Percentiles rank a stretch among this genome's conserved stretches.
These are phyloP conservation scores for Endotrypanum monterogeii DNA, from an alignment of 208 protist species.

Conservation along the genomic window DNA sequence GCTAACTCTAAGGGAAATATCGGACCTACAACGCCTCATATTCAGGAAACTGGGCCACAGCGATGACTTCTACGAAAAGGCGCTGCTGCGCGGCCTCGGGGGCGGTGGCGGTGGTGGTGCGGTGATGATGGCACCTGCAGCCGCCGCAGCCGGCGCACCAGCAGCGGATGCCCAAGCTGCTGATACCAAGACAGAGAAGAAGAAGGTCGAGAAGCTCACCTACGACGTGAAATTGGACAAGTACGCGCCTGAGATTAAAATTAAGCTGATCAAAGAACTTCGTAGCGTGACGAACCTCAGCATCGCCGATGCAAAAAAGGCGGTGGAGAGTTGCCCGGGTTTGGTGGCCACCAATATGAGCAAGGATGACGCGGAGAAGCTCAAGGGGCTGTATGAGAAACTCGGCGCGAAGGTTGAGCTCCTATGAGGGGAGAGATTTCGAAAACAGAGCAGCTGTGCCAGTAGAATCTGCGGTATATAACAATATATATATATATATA, in stretches of 20 bases:
- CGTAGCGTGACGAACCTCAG: constrained; percentile 83
- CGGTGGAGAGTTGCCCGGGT: constrained; percentile 89
- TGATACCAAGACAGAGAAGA: constrained; percentile 85
- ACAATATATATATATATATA: no score
- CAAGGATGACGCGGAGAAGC: constrained; percentile 89
- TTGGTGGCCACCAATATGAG: constrained; percentile 87
- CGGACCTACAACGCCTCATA: constrained; percentile 85
- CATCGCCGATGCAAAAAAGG: constrained; percentile 89
- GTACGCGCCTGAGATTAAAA: constrained; percentile 85
- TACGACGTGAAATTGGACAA: constrained; percentile 90
- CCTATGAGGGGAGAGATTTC: constrained; percentile 39
- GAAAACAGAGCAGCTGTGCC: neutral
- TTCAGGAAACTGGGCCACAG: constrained; percentile 92
- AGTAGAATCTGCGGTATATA: neutral
- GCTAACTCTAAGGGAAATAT: constrained; percentile 87
- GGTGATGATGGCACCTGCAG: constrained; percentile 21
- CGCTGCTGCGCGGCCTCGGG: constrained; percentile 79
- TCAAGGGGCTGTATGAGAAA: constrained; percentile 88
- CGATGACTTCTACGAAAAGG: constrained; percentile 92
- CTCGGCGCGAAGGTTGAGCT: constrained; percentile 89
- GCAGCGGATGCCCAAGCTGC: constrained; percentile 37
- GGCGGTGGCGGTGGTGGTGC: constrained; percentile 64
- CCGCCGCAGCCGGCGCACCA: constrained; percentile 34
- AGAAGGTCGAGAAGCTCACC: constrained; percentile 90
- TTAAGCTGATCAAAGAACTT: constrained; percentile 93